Conservation (phyloP, 2,329 filamentous ascomycete genomes). For the Metarhizium anisopliae region DNA sequence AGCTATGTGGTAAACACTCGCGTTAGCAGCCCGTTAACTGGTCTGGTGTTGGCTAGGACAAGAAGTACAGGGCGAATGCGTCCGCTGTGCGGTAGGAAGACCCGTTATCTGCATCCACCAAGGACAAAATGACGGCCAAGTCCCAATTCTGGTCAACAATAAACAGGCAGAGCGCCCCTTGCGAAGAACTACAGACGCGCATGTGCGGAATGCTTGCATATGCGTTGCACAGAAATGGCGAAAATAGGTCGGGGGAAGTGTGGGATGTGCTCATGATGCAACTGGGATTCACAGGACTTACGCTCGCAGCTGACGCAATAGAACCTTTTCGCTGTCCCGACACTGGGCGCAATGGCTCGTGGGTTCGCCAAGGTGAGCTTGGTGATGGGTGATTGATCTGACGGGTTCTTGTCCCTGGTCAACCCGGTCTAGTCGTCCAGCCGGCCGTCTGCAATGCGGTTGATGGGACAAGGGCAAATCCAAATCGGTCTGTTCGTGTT, state of each 20-base stretch:
- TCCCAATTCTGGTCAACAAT: neutral
- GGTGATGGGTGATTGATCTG: neutral
- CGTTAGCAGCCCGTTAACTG: neutral
- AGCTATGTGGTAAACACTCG: neutral
- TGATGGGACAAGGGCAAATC: neutral
- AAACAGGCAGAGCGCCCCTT: neutral
- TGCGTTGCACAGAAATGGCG: neutral
- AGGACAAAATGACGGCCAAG: neutral
- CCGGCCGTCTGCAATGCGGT: too few species aligned
- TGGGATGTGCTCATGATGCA: neutral
- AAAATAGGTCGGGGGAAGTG: neutral
- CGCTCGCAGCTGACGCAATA: slow-evolving; percentile 1
- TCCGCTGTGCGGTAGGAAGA: neutral
- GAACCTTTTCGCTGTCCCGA: neutral
- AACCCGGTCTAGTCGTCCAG: neutral
- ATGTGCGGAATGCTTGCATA: neutral
- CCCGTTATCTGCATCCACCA: too few species aligned
- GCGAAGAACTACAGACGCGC: neutral
- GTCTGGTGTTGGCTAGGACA: neutral
- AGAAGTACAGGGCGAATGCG: neutral
- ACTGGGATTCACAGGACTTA: neutral
- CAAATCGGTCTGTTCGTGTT: neutral
- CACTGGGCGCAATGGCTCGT: neutral
- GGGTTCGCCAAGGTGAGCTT: neutral
- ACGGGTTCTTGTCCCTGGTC: too few species aligned